phyloP scores from a whole-genome alignment of 164 flowering plant genomes.

The Stephania yunnanensis region DNA sequence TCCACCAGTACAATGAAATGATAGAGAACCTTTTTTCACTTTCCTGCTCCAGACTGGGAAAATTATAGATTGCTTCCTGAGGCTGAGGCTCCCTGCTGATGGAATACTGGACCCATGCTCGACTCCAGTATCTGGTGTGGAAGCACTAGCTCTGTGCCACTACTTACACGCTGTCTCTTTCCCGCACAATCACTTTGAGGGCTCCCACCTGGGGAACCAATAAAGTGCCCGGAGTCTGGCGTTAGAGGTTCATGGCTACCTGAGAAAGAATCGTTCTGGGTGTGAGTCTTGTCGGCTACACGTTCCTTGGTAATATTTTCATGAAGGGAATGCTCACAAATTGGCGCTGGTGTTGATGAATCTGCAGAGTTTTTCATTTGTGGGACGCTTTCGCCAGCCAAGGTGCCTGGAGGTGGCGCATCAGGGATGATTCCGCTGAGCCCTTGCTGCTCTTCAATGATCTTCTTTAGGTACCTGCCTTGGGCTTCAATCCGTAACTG shows the following conservation, averaged over 20 bases:
- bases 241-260: conserved; percentile 77
- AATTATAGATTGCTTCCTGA: neutral
- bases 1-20: neutral
- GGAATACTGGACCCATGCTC: conserved; percentile 39
- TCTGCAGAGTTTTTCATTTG: conserved; percentile 55
- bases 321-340: conserved; percentile 52
- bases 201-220: conserved; percentile 33
- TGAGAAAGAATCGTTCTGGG: conserved; percentile 67
- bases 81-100: neutral
- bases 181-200: conserved; percentile 38
- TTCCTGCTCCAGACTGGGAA: neutral
- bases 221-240: conserved; percentile 70
- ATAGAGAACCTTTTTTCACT: neutral
- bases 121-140: conserved; percentile 72
- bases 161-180: conserved; percentile 41
- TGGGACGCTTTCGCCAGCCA: conserved; percentile 35
- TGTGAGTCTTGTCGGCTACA: conserved; percentile 41
- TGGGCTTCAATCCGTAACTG: conserved; percentile 96
- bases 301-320: conserved; percentile 40
- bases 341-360: conserved; percentile 77
- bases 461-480: conserved; percentile 89
- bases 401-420: conserved; percentile 19
- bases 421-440: conserved; percentile 64
- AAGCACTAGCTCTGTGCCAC: conserved; percentile 36
- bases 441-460: conserved; percentile 89